Percentiles rank a stretch among this genome's conserved stretches.
phyloP scores from a whole-genome alignment of 73 alveolate genomes.

The Paramecium sonneborni region DNA sequence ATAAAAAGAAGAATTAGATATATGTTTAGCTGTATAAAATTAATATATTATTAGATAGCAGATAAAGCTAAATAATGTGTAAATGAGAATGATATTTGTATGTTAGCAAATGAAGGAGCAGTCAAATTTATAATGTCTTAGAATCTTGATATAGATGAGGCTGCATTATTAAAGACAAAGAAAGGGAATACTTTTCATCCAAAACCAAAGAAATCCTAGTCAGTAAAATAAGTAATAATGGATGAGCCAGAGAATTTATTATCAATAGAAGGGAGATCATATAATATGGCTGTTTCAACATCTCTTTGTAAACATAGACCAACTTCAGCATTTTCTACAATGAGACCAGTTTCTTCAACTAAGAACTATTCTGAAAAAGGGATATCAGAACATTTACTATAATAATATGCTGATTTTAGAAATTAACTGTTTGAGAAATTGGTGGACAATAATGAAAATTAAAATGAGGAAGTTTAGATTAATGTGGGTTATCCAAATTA shows the following conservation, averaged over 20 bases:
- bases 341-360: conserved; percentile 50
- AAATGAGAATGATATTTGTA: conserved; percentile 54
- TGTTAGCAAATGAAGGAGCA: conserved; percentile 48
- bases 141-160: not conserved
- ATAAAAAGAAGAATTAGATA: conserved; percentile 28
- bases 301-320: conserved; percentile 36
- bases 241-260: not conserved
- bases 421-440: conserved; percentile 11
- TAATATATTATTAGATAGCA: conserved; percentile 6
- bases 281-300: conserved; percentile 28
- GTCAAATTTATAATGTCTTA: not conserved
- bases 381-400: conserved; percentile 1
- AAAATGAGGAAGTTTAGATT: not conserved
- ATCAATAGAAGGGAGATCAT: not conserved
- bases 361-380: conserved; percentile 47
- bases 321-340: conserved; percentile 33
- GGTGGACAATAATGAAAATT: not conserved
- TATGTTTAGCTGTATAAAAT: not conserved
- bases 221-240: not conserved
- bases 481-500: conserved; percentile 14
- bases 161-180: conserved; percentile 9
- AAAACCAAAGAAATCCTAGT: not conserved
- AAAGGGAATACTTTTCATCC: conserved; percentile 24
- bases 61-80: conserved; percentile 36
- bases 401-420: conserved; percentile 54